Conservation (phyloP, 345 rosid genomes). For the Citrus sp. region DNA sequence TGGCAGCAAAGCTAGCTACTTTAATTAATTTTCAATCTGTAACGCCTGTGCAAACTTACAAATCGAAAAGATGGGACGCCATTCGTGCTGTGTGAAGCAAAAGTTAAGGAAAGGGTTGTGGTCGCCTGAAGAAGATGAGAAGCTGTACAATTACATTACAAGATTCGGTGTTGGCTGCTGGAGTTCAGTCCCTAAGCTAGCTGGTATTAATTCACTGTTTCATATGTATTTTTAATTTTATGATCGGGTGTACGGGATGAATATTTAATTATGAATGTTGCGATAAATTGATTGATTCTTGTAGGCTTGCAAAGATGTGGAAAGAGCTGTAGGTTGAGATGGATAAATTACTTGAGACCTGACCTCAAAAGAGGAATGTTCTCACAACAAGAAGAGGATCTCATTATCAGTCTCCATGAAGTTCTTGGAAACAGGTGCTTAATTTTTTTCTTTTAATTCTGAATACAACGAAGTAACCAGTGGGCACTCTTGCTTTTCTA, state of each 20-base stretch:
- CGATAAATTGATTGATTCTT: constrained; percentile 2
- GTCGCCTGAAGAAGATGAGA: constrained; percentile 83
- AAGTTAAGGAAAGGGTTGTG: constrained; percentile 66
- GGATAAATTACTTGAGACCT: constrained; percentile 94
- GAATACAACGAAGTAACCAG: too few species aligned
- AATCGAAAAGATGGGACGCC: constrained; percentile 38
- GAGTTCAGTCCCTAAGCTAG: constrained; percentile 71
- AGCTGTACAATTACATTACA: constrained; percentile 51
- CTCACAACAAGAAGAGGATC: constrained; percentile 58
- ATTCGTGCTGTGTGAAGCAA: constrained; percentile 55
- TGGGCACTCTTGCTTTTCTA: too few species aligned
- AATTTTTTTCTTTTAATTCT: too few species aligned
- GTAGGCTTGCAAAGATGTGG: constrained; percentile 74
- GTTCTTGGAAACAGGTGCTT: constrained; percentile 59
- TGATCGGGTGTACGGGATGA: too few species aligned
- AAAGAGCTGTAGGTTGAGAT: constrained; percentile 88
- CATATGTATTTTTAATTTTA: too few species aligned
- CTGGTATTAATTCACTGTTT: constrained; percentile 33
- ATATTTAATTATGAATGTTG: background rate
- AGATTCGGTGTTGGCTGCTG: constrained; percentile 68
- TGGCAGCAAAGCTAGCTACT: background rate
- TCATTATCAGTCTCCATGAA: constrained; percentile 56
- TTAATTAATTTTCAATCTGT: too few species aligned
- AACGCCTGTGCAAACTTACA: too few species aligned
- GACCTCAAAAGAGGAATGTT: constrained; percentile 81